phyloP scores from a whole-genome alignment of 2,329 filamentous ascomycete genomes.

The Penicillium nordicum region DNA sequence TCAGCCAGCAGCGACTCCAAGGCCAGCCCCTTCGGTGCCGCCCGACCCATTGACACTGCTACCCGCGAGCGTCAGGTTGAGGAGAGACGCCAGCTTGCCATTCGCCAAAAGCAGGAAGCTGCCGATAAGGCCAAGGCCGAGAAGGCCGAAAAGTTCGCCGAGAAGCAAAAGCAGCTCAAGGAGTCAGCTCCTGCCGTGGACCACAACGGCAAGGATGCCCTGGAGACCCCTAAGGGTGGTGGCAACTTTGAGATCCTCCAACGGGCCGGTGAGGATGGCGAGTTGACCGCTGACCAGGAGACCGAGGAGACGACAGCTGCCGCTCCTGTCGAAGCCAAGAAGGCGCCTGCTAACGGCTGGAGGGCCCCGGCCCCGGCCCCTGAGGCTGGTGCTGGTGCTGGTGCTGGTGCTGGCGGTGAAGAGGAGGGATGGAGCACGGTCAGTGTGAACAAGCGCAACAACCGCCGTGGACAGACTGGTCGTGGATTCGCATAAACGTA shows the following conservation, averaged over 20 bases:
- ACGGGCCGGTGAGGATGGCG: slow-evolving; percentile 47
- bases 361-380: slow-evolving; percentile 29
- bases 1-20: slow-evolving; percentile 63
- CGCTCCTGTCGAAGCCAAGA: slow-evolving; percentile 50
- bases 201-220: slow-evolving; percentile 41
- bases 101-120: slow-evolving; percentile 80
- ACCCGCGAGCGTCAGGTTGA: slow-evolving; percentile 85
- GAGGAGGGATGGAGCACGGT: slow-evolving; percentile 51
- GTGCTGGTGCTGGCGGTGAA: slow-evolving; percentile 28
- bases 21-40: slow-evolving; percentile 88
- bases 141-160: slow-evolving; percentile 58
- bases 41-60: slow-evolving; percentile 89
- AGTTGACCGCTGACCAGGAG: slow-evolving; percentile 51
- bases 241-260: slow-evolving; percentile 56
- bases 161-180: slow-evolving; percentile 54
- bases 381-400: slow-evolving; percentile 11
- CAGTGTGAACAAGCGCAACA: slow-evolving; percentile 43
- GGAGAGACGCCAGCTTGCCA: slow-evolving; percentile 71
- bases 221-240: slow-evolving; percentile 42
- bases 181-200: slow-evolving; percentile 33
- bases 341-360: slow-evolving; percentile 51
- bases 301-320: slow-evolving; percentile 45
- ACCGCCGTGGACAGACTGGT: slow-evolving; percentile 41
- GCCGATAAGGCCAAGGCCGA: slow-evolving; percentile 81
- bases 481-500: slow-evolving; percentile 41